Percentiles rank a stretch among this genome's conserved stretches.
These are phyloP conservation scores for Cercis canadensis DNA, from an alignment of 306 rosid genomes.

Conservation along the genomic window DNA sequence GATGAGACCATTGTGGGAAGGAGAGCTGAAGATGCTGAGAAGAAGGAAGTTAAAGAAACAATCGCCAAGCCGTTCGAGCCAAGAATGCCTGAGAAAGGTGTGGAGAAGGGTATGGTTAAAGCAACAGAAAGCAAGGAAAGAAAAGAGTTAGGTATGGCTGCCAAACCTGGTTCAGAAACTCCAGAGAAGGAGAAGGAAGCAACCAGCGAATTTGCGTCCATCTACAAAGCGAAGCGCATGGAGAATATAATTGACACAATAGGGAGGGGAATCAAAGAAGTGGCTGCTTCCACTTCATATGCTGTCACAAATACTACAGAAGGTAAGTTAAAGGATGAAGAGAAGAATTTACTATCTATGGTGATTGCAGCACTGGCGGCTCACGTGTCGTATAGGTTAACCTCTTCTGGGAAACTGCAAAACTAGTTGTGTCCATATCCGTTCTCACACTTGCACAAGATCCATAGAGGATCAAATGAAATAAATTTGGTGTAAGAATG, in stretches of 20 bases:
- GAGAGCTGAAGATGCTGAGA: neutral
- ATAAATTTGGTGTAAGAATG: neutral
- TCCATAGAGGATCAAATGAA: slow-evolving; percentile 5
- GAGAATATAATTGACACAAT: slow-evolving; percentile 18
- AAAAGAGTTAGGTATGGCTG: slow-evolving; percentile 1
- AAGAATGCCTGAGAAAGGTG: slow-evolving; percentile 28
- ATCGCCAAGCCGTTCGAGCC: slow-evolving; percentile 21
- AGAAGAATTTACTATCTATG: slow-evolving; percentile 49
- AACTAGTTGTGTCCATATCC: slow-evolving; percentile 27
- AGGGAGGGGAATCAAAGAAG: slow-evolving; percentile 43
- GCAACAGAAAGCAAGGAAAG: slow-evolving; percentile 42
- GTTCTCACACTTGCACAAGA: neutral
- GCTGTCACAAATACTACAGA: slow-evolving; percentile 34
- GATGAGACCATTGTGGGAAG: too few species aligned
- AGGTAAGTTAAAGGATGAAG: slow-evolving; percentile 47
- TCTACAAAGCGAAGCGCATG: slow-evolving; percentile 1
- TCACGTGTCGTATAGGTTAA: slow-evolving; percentile 44
- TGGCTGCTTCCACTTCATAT: slow-evolving; percentile 32
- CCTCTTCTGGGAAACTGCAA: slow-evolving; percentile 40
- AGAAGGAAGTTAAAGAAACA: slow-evolving; percentile 20
- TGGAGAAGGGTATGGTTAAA: neutral
- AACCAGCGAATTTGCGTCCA: neutral
- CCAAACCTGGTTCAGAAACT: slow-evolving; percentile 15
- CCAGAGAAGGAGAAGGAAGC: slow-evolving; percentile 21
- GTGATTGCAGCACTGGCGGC: slow-evolving; percentile 63